Percentiles rank a stretch among this genome's conserved stretches.
Evolutionary conservation across 139 green algal species (phyloP).

Genomic region (Picochlorum sp.): DNA sequence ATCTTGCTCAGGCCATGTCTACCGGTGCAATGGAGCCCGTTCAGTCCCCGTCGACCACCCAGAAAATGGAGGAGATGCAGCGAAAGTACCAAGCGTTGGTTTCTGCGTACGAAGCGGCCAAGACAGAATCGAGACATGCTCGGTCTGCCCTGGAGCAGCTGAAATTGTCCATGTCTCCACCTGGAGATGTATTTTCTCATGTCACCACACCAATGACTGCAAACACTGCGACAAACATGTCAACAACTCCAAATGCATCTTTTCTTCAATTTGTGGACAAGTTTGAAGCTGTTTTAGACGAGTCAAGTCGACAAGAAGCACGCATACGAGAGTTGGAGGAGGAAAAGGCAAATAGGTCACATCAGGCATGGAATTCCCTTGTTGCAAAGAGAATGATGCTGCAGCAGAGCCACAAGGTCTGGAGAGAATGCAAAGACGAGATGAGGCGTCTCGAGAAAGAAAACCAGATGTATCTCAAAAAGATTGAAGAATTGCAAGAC

Average conservation of each 20-base stretch:
- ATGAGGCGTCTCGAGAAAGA: neutral
- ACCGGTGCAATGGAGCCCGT: too few relatives aligned
- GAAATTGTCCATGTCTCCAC: neutral
- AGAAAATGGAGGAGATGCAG: too few relatives aligned
- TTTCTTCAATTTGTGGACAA: neutral
- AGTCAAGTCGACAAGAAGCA: neutral
- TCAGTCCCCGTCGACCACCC: too few relatives aligned
- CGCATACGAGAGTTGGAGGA: neutral
- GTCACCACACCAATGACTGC: too few relatives aligned
- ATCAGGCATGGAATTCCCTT: neutral
- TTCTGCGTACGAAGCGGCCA: conserved; percentile 5
- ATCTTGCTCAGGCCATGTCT: too few relatives aligned
- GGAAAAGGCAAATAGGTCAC: neutral
- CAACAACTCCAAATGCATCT: neutral
- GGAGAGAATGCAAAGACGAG: neutral
- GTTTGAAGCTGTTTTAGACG: conserved; percentile 1
- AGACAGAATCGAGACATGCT: conserved; percentile 7
- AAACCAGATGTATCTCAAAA: neutral
- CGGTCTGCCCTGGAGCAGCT: neutral
- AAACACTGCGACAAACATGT: neutral
- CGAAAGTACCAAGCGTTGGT: neutral
- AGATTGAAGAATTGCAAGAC: neutral
- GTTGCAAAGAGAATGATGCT: neutral
- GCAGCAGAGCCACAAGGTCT: neutral
- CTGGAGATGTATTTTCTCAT: too few relatives aligned